Base-by-base conservation (phyloP, 345 rosid species). In the Abelmoschus esculentus region DNA sequence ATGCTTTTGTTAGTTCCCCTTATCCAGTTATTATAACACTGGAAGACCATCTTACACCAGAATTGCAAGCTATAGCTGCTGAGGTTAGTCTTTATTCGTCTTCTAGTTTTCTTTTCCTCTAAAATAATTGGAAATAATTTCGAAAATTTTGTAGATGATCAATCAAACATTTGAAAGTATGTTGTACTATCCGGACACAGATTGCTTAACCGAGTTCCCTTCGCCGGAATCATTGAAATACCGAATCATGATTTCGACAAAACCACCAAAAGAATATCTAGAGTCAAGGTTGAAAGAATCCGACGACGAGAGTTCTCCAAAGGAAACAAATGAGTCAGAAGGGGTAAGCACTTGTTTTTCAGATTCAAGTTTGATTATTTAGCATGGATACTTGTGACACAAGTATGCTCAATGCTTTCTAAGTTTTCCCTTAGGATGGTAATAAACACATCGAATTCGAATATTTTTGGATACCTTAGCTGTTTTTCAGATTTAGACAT, bases 51-150 rank as follows among this genome's bases (percentile, higher is more conserved):
- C 97, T 95, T 72, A 90, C 92, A 22, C 73, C 90, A 42, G 87
- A 92, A 64, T 93, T 95, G 78, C 99, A 95, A 76, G 93, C 96
- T 32, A 91, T 81, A 87, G 97, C 87, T 59, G 97, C 98, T 46
- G 90, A 87, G 90, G 97, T 95, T 11, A 72, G 67, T 28, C 44
- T 32, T 54, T 26, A 31, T 18, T 42, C 47, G 26, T 22, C 4
- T 17, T 50, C 19, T 8, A 50, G 54, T 6, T 50, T 50, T 18
- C 12, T 54, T 6, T 36, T 61, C 47, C 28, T 17, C 7, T 8
- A 32, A 2, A 8, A 26, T 44, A 19, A 34, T 19, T 28, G 55
- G 11, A 38, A 42, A 26, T 52, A 6, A 14, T 49, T 22, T 59
- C 59, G 22, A 53, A 19, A 9, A 44, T 55, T 6, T 26, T 78